A percentile compares a stretch with the other conserved stretches of the same genome.
phyloP scores from a whole-genome alignment of 106 monocot genomes.

The Dendrobium chrysotoxum region DNA sequence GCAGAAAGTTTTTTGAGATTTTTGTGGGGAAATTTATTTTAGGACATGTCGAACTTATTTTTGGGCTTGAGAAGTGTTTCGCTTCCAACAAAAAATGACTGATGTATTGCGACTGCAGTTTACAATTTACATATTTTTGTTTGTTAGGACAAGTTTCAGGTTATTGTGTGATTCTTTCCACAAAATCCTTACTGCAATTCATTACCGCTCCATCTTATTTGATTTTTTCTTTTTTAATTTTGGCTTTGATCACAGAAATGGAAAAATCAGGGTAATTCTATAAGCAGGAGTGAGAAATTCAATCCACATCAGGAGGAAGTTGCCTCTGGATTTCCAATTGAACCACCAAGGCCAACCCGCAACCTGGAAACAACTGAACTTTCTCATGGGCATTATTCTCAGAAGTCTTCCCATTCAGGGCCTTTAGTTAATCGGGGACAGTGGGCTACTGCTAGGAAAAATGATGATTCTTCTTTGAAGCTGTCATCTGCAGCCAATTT shows the following conservation, averaged over 20 bases:
- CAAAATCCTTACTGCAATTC: too few species aligned
- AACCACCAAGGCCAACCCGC: slow-evolving; percentile 50
- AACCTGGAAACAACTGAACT: slow-evolving; percentile 35
- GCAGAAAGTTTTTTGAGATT: too few species aligned
- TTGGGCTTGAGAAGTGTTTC: too few species aligned
- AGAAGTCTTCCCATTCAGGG: slow-evolving; percentile 72
- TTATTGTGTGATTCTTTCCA: neutral
- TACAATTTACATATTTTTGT: neutral
- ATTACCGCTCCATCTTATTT: too few species aligned
- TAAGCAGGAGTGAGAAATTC: slow-evolving; percentile 88
- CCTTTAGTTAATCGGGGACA: slow-evolving; percentile 64
- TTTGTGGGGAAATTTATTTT: too few species aligned
- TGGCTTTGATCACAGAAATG: slow-evolving; percentile 42
- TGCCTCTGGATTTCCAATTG: slow-evolving; percentile 88
- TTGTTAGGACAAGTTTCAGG: neutral
- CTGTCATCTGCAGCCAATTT: slow-evolving; percentile 26
- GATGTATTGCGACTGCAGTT: too few species aligned
- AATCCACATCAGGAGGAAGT: slow-evolving; percentile 63
- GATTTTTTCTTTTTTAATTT: neutral
- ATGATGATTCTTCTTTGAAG: slow-evolving; percentile 32
- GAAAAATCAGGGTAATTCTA: slow-evolving; percentile 54
- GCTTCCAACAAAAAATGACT: too few species aligned
- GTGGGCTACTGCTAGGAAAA: slow-evolving; percentile 35
- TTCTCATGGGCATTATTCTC: slow-evolving; percentile 30
- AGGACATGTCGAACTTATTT: too few species aligned